A percentile compares a stretch with the other conserved stretches of the same genome.
Conservation (phyloP, 2,329 filamentous ascomycete genomes). For the Penicillium thymicola region DNA sequence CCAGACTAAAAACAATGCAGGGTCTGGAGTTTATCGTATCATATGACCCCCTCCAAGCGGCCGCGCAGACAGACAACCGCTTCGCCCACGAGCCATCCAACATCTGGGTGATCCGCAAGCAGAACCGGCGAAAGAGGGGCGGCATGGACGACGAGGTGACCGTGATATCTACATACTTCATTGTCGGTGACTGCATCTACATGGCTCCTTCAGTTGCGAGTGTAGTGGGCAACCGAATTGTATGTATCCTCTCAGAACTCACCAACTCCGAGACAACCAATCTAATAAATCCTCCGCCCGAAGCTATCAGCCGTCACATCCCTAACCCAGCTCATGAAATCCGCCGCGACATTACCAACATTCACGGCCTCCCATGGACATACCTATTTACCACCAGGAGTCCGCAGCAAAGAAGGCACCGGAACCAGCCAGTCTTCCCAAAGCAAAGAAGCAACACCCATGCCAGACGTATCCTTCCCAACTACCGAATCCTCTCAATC, state of each 20-base stretch:
- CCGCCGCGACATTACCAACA: conserved; percentile 52
- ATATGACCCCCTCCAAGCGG: conserved; percentile 53
- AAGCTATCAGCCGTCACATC: conserved; percentile 56
- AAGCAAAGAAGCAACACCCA: conserved; percentile 50
- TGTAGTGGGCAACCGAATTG: conserved; percentile 54
- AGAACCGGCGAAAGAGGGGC: conserved; percentile 47
- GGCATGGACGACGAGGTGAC: conserved; percentile 49
- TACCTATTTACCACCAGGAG: conserved; percentile 53
- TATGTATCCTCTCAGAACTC: conserved; percentile 28
- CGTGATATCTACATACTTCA: conserved; percentile 57
- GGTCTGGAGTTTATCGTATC: conserved; percentile 60
- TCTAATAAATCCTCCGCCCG: conserved; percentile 6
- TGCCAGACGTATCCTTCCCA: conserved; percentile 33
- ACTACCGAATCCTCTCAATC: conserved; percentile 22
- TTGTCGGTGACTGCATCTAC: conserved; percentile 59
- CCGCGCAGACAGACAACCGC: conserved; percentile 40
- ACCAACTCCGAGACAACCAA: not conserved
- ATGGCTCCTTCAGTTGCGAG: conserved; percentile 61
- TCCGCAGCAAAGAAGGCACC: conserved; percentile 36
- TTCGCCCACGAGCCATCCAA: conserved; percentile 47
- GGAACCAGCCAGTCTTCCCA: conserved; percentile 35
- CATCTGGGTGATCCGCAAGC: conserved; percentile 61
- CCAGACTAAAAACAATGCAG: conserved; percentile 50
- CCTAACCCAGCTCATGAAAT: conserved; percentile 54
- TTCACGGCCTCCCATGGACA: conserved; percentile 60